Base-by-base conservation (phyloP, 306 rosid genomes). In the Oemleria cerasiformis region DNA sequence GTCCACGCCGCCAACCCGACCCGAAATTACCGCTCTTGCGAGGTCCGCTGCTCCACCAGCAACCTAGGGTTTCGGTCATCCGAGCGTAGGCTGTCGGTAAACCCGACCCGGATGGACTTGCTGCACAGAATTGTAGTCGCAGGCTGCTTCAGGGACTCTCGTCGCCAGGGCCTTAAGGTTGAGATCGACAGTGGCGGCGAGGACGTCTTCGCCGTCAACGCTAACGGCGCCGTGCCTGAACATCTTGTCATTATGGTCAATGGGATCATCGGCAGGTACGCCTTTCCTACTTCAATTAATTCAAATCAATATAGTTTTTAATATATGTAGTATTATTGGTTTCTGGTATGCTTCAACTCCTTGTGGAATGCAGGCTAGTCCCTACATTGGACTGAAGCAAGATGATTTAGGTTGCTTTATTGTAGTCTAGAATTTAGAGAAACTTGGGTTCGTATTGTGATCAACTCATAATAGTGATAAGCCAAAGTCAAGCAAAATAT, bases 181-280 rank as follows among this genome's bases (percentile, higher is more conserved):
- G 88, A 85, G 66, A 21, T 65, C 30, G 88, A 83, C 42, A 48
- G 78, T 73, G 73, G 67, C 41, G 89, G 82, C 41, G 83, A 68
- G 59, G 88, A 86, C 34, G 8, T 84, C 25, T 82, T 84, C 38
- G 63, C 49, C 6, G 65, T 77, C 43, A 77, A 58, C 3, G 10
- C 40, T 19, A 58, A 76, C 69, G 90, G 47, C 36, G 77, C 80
- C 1, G 73, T 53, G 7, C 87, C 90, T 8, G 78, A 77, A 49
- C 96, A 91, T 78, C 96, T 91, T 23, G 92, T 91, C 50, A 76
- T 91, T 47, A 91, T 91, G 97, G 97, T 91, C 80, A 91, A 91
- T 72, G 96, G 97, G n/a, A 80, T 91, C 9, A 75, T 85, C 71
- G 97, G 97, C 53, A 88, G 97, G 97, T 88, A 75, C 6, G 16